Evolutionary conservation across 1,139 yeast species (phyloP).

Genomic region (Saccharomyces hybrid): DNA sequence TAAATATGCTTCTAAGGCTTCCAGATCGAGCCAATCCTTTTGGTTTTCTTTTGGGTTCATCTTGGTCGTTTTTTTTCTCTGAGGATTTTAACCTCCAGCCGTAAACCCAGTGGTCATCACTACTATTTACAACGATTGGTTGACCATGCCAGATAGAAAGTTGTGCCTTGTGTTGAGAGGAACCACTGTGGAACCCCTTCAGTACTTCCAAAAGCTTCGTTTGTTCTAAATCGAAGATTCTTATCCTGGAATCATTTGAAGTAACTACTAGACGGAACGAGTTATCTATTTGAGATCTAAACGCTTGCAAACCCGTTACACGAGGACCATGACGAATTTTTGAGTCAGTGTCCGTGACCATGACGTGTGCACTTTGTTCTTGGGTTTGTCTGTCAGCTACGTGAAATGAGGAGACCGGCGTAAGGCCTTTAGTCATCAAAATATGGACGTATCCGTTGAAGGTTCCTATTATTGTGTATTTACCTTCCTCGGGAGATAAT

Average conservation of each 20-base stretch:
- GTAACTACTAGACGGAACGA: slow-evolving; percentile 44
- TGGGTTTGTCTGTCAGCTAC: slow-evolving; percentile 34
- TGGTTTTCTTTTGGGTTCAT: not conserved
- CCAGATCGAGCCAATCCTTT: slow-evolving; percentile 43
- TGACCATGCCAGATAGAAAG: slow-evolving; percentile 13
- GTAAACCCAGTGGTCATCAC: slow-evolving; percentile 40
- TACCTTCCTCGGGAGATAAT: slow-evolving; percentile 39
- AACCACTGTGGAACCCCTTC: slow-evolving; percentile 65
- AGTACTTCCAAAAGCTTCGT: slow-evolving; percentile 57
- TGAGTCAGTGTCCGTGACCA: slow-evolving; percentile 6
- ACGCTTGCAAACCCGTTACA: slow-evolving; percentile 45
- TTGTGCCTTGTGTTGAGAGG: slow-evolving; percentile 62
- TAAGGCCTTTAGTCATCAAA: slow-evolving; percentile 60
- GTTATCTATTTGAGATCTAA: slow-evolving; percentile 20
- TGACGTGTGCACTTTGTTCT: slow-evolving; percentile 5
- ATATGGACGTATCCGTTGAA: slow-evolving; percentile 65
- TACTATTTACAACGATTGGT: slow-evolving; percentile 36
- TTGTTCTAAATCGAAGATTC: slow-evolving; percentile 55
- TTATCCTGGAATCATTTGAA: slow-evolving; percentile 73
- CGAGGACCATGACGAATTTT: slow-evolving; percentile 36
- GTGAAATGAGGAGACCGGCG: slow-evolving; percentile 48
- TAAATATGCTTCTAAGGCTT: slow-evolving; percentile 64
- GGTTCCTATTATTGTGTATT: slow-evolving; percentile 65
- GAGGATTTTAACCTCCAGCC: slow-evolving; percentile 26
- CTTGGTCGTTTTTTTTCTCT: not conserved